Evolutionary conservation across 768 basidiomycete species (phyloP).

Genomic region (Austroboletus eburneus): DNA sequence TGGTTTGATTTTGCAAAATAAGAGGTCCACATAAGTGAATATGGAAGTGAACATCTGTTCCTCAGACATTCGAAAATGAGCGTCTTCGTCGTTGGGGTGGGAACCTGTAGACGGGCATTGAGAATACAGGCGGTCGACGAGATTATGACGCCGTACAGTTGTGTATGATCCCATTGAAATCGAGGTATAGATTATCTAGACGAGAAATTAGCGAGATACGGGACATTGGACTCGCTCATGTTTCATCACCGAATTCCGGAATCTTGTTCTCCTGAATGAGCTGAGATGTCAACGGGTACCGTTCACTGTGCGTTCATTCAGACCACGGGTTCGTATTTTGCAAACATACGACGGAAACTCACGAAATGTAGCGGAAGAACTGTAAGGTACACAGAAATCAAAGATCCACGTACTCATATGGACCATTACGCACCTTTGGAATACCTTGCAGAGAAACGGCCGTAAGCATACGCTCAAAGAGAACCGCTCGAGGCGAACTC

Average conservation of each 20-base stretch:
- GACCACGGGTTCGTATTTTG: not conserved
- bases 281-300: constrained; percentile 97
- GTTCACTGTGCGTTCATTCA: constrained; percentile 56
- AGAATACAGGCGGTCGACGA: not conserved
- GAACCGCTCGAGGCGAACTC: not conserved
- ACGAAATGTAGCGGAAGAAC: constrained; percentile 98
- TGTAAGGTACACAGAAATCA: constrained; percentile 28
- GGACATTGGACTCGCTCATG: not conserved
- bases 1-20: constrained; percentile 96
- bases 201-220: constrained; percentile 10
- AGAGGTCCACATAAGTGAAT: constrained; percentile 93
- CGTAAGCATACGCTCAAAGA: not conserved
- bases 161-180: constrained; percentile 93
- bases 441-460: constrained; percentile 39
- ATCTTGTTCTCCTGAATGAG: constrained; percentile 98
- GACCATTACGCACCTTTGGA: constrained; percentile 50
- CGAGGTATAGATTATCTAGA: constrained; percentile 84
- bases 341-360: constrained; percentile 26
- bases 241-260: constrained; percentile 82
- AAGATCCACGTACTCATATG: not conserved
- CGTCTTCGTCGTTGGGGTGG: constrained; percentile 95
- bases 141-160: constrained; percentile 45
- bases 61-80: constrained; percentile 93
- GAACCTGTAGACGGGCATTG: constrained; percentile 48
- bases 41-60: constrained; percentile 97